Percentiles rank a stretch among this genome's conserved stretches.
Conservation (phyloP, 495 filamentous ascomycete genomes). For the Astrothelium subdiscretum region DNA sequence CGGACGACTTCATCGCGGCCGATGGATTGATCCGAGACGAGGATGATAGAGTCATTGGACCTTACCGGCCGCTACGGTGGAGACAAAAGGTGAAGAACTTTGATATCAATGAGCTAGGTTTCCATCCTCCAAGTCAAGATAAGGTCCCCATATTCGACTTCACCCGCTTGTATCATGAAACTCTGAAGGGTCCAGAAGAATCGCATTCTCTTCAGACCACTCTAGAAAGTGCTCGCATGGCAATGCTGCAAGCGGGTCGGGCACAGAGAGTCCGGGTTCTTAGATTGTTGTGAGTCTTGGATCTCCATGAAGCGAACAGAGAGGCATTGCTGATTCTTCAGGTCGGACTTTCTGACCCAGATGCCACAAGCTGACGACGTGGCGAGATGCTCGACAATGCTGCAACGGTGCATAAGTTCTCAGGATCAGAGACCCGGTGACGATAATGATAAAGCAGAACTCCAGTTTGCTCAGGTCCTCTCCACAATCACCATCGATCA, state of each 20-base stretch:
- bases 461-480: not conserved
- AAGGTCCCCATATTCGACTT: not conserved
- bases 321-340: not conserved
- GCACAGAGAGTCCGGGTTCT: too few relatives aligned
- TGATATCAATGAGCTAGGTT: not conserved
- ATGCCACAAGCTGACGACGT: not conserved
- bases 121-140: not conserved
- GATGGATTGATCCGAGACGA: not conserved
- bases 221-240: too few relatives aligned
- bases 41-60: slow-evolving; percentile 8
- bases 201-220: too few relatives aligned
- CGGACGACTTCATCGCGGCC: slow-evolving; percentile 17
- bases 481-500: not conserved
- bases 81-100: not conserved
- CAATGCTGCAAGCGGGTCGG: too few relatives aligned
- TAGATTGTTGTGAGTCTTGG: not conserved
- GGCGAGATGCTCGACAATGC: not conserved
- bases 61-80: not conserved
- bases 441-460: not conserved
- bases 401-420: not conserved
- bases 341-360: not conserved
- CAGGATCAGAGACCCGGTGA: not conserved
- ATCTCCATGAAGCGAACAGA: not conserved
- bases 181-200: not conserved
- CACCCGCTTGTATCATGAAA: not conserved